Evolutionary conservation across 2,329 filamentous ascomycete genomes (phyloP).

Genomic region (Exophiala mesophila): DNA sequence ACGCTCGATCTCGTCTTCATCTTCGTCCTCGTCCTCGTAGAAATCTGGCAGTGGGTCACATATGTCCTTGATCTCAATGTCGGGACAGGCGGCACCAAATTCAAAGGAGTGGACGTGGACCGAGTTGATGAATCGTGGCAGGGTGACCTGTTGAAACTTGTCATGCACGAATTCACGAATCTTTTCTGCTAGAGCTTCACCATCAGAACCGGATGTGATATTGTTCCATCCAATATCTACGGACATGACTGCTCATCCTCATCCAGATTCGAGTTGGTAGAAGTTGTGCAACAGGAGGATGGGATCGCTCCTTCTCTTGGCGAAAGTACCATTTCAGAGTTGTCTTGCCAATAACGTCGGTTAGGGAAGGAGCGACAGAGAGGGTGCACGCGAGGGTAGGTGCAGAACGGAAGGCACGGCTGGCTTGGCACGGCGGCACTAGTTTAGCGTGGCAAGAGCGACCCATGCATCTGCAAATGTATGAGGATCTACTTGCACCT

Average conservation of each 20-base stretch:
- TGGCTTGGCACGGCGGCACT: too few relatives aligned
- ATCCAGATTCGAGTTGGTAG: too few relatives aligned
- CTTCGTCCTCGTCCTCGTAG: conserved; percentile 70
- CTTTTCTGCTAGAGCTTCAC: conserved; percentile 72
- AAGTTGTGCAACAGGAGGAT: too few relatives aligned
- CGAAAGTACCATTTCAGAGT: too few relatives aligned
- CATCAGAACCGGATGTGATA: conserved; percentile 83
- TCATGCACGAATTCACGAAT: conserved; percentile 93
- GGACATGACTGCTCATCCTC: conserved; percentile 60
- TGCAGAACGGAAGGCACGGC: too few relatives aligned
- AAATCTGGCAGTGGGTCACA: conserved; percentile 94
- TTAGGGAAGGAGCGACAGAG: too few relatives aligned
- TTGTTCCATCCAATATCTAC: conserved; percentile 97
- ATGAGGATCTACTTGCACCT: too few relatives aligned
- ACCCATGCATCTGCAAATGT: too few relatives aligned
- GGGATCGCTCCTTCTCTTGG: too few relatives aligned
- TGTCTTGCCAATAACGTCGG: too few relatives aligned
- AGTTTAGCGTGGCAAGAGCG: too few relatives aligned
- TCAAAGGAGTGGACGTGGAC: conserved; percentile 92
- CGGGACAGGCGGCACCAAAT: conserved; percentile 77
- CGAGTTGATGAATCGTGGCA: conserved; percentile 94
- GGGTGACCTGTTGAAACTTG: conserved; percentile 84
- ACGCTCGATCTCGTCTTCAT: conserved; percentile 50
- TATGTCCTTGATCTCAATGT: conserved; percentile 91
- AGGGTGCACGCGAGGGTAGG: too few relatives aligned